Evolutionary conservation across 371 early-diverging fungal species (phyloP).

Genomic region (Fennellomyces sp.): DNA sequence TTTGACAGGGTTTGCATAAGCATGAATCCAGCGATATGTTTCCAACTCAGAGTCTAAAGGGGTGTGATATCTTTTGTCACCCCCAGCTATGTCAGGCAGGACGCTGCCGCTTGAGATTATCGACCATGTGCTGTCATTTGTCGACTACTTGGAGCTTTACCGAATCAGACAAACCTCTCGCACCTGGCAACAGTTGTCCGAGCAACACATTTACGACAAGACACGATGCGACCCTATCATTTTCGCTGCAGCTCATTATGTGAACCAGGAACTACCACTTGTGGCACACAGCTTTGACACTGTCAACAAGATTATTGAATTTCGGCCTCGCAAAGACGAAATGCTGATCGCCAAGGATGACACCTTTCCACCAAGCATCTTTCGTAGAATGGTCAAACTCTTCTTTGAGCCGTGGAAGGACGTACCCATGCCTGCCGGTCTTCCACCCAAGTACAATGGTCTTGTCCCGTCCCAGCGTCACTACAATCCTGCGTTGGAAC

Average conservation of each 20-base stretch:
- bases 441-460: neutral
- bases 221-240: neutral
- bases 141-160: slow-evolving; percentile 4
- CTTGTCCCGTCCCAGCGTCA: neutral
- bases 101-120: neutral
- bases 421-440: neutral
- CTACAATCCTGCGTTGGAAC: slow-evolving; percentile 7
- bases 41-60: neutral
- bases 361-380: neutral
- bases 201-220: neutral
- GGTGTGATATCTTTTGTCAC: too few relatives aligned
- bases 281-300: neutral
- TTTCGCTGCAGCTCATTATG: neutral
- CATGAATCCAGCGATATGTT: too few relatives aligned
- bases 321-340: neutral
- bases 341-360: neutral
- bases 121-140: slow-evolving; percentile 3
- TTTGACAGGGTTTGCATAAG: too few relatives aligned
- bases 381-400: neutral
- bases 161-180: neutral
- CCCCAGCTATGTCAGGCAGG: too few relatives aligned
- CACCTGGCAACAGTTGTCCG: slow-evolving; percentile 1
- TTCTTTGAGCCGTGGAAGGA: neutral
- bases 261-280: neutral
- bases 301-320: neutral